A percentile compares a stretch with the other conserved stretches of the same genome.
Conservation (phyloP, 257 asterid genomes). For the Solanum chilense region DNA sequence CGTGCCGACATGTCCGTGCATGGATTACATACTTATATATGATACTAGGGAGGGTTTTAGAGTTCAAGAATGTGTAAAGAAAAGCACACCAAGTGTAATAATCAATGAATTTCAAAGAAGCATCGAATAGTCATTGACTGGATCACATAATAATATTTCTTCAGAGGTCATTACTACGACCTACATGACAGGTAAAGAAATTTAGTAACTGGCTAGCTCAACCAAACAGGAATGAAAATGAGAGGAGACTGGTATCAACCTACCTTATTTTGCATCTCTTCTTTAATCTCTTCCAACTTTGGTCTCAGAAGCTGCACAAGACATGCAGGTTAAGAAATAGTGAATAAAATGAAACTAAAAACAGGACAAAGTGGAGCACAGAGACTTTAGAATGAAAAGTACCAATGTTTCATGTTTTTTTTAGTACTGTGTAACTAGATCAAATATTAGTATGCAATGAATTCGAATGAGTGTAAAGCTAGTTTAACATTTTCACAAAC, state of each 20-base stretch:
- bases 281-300: conserved; percentile 53
- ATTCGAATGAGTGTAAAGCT: not conserved
- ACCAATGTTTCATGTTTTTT: not conserved
- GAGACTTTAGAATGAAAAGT: not conserved
- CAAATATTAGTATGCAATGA: not conserved
- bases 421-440: not conserved
- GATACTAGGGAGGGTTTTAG: not conserved
- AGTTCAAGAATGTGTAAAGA: not conserved
- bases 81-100: not conserved
- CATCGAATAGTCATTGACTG: not conserved
- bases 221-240: not conserved
- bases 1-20: not conserved
- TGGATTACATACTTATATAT: not conserved
- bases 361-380: not conserved
- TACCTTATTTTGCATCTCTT: conserved; percentile 75
- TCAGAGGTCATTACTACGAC: not conserved
- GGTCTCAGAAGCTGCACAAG: conserved; percentile 71
- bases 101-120: not conserved
- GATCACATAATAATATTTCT: not conserved
- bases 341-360: not conserved
- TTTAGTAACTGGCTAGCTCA: not conserved
- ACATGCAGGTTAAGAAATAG: conserved; percentile 3
- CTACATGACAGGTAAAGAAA: not conserved
- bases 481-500: not conserved
- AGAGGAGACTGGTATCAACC: conserved; percentile 3